A percentile compares a stretch with the other conserved stretches of the same genome.
These are phyloP conservation scores for Trichomonascaceae sp. DNA, from an alignment of 1,139 yeast species.

Conservation along the genomic window DNA sequence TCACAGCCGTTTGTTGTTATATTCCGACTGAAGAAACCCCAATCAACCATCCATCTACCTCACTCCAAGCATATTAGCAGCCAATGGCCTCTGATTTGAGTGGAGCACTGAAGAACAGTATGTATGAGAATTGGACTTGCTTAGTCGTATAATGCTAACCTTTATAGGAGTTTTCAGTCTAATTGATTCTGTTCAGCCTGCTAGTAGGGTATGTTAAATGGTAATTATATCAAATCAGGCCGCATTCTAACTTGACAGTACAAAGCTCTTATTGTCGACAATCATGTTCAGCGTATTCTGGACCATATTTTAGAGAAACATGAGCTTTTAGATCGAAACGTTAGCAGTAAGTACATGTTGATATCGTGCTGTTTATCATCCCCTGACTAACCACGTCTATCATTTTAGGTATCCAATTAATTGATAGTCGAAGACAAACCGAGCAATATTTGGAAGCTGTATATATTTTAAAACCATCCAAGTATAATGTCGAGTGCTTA, in stretches of 20 bases:
- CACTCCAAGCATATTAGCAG: not conserved
- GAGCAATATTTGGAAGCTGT: constrained; percentile 53
- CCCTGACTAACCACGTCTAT: not conserved
- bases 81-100: constrained; percentile 19
- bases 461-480: constrained; percentile 51
- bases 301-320: constrained; percentile 32
- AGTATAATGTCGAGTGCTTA: constrained; percentile 51
- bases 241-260: constrained; percentile 23
- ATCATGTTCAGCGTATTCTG: constrained; percentile 32
- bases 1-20: not conserved
- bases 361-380: not conserved
- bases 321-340: constrained; percentile 37
- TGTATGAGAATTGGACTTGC: constrained; percentile 6
- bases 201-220: constrained; percentile 22
- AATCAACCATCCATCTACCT: not conserved
- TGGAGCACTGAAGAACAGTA: constrained; percentile 20
- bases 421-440: constrained; percentile 47
- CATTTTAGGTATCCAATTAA: constrained; percentile 43
- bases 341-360: constrained; percentile 25
- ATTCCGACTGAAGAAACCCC: not conserved
- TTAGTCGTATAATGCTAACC: not conserved
- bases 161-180: constrained; percentile 24
- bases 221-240: not conserved
- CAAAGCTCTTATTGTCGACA: constrained; percentile 39
- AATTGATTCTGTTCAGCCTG: constrained; percentile 33